Percentiles rank a stretch among this genome's conserved stretches.
Conservation (phyloP, 257 asterid genomes). For the Ligustrum vulgare region DNA sequence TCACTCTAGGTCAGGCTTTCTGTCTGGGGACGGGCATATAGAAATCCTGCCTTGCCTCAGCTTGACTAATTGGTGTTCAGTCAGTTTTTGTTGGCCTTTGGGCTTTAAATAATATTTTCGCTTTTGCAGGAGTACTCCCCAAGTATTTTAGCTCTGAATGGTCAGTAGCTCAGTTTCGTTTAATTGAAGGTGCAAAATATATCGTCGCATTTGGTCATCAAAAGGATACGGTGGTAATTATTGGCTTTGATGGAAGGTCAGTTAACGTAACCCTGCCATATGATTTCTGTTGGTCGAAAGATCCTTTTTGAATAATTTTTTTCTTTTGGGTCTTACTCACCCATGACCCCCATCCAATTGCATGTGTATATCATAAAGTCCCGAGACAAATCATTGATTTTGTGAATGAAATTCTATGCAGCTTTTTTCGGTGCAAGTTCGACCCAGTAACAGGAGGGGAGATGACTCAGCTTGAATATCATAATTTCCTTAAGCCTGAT, state of each 20-base stretch:
- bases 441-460: conserved; percentile 82
- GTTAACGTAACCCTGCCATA: conserved; percentile 3
- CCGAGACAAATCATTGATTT: neutral
- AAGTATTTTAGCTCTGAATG: conserved; percentile 98
- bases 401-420: conserved; percentile 31
- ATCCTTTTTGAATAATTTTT: neutral
- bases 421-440: conserved; percentile 80
- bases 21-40: neutral
- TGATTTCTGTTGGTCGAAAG: neutral
- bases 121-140: conserved; percentile 77
- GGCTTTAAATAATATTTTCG: conserved; percentile 3
- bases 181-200: conserved; percentile 79
- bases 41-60: neutral
- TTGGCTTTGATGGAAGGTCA: conserved; percentile 97
- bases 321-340: neutral
- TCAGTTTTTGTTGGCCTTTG: conserved; percentile 1
- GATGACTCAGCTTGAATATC: conserved; percentile 83
- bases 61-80: neutral
- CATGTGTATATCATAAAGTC: neutral
- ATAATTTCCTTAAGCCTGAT: conserved; percentile 74
- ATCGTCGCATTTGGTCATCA: conserved; percentile 92
- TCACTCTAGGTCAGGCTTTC: neutral
- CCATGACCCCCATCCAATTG: neutral
- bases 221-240: conserved; percentile 77
- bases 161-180: conserved; percentile 94